A percentile compares a stretch with the other conserved stretches of the same genome.
phyloP scores from a whole-genome alignment of 192 early-diverging fungal species.

The Linnemannia hyalina region DNA sequence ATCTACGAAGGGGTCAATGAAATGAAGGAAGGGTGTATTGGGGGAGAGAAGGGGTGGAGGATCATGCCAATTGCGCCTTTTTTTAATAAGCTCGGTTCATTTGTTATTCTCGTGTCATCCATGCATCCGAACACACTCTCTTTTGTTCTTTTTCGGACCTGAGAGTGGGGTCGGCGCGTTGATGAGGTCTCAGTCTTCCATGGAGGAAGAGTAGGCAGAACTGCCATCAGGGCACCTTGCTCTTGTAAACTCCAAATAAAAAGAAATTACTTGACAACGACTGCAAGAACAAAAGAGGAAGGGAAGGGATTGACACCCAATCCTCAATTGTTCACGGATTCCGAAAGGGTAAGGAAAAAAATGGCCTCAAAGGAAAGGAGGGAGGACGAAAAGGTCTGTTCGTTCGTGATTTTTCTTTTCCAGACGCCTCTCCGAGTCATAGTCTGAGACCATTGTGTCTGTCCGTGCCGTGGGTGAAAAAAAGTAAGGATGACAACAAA shows the following conservation, averaged over 20 bases:
- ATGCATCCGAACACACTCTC: background rate
- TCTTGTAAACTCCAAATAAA: background rate
- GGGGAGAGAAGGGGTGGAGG: background rate
- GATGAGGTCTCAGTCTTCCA: background rate
- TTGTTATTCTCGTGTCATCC: background rate
- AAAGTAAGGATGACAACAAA: background rate
- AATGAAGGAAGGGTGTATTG: background rate
- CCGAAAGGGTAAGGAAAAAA: background rate
- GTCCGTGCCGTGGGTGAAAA: background rate
- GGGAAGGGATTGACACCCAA: background rate
- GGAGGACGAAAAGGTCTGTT: background rate
- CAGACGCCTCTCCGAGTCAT: background rate
- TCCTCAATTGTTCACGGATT: slow-evolving; percentile 7
- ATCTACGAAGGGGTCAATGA: background rate
- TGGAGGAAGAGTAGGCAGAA: no score
- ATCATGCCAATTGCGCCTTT: background rate
- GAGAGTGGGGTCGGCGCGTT: no score
- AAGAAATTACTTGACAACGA: background rate
- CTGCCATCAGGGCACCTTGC: background rate
- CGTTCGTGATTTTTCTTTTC: background rate
- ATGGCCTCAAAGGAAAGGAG: no score
- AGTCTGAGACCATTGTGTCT: background rate
- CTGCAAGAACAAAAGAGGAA: background rate
- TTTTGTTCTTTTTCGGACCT: no score
- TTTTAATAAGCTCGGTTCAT: background rate